Evolutionary conservation across 352 stramenopile species (phyloP).

Genomic region (Saprolegnia diclina): DNA sequence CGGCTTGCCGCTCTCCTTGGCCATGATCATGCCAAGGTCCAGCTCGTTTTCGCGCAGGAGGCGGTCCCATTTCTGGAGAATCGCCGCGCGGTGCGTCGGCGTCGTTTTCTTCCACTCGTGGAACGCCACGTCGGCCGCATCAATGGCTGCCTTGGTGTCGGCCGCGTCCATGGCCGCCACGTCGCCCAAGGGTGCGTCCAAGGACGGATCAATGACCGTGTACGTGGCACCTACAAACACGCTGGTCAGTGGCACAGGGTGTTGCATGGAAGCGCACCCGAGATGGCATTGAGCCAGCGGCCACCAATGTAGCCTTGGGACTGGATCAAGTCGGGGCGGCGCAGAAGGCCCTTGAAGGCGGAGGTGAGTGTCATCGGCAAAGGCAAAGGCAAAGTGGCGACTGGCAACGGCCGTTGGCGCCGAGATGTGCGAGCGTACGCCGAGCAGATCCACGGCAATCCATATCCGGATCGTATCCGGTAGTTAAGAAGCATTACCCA

Average conservation of each 20-base stretch:
- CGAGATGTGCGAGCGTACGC: conserved; percentile 1
- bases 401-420: neutral
- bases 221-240: conserved; percentile 7
- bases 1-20: conserved; percentile 96
- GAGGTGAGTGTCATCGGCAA: conserved; percentile 2
- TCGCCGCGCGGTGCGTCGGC: conserved; percentile 48
- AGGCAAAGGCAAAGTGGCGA: neutral
- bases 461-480: too few relatives aligned
- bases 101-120: conserved; percentile 67
- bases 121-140: conserved; percentile 53
- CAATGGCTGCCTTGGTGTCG: conserved; percentile 72
- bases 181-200: conserved; percentile 57
- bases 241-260: neutral
- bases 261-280: neutral
- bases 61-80: conserved; percentile 80
- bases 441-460: conserved; percentile 1
- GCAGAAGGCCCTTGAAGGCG: conserved; percentile 29
- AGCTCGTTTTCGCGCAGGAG: conserved; percentile 61
- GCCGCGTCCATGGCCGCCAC: conserved; percentile 61
- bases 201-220: conserved; percentile 53
- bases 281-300: conserved; percentile 59
- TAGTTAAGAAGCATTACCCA: too few relatives aligned
- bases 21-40: conserved; percentile 91
- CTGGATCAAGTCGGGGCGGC: conserved; percentile 60
- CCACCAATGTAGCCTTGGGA: conserved; percentile 73